Conservation (phyloP, 768 basidiomycete genomes). For the Tylopilus subfusipes region DNA sequence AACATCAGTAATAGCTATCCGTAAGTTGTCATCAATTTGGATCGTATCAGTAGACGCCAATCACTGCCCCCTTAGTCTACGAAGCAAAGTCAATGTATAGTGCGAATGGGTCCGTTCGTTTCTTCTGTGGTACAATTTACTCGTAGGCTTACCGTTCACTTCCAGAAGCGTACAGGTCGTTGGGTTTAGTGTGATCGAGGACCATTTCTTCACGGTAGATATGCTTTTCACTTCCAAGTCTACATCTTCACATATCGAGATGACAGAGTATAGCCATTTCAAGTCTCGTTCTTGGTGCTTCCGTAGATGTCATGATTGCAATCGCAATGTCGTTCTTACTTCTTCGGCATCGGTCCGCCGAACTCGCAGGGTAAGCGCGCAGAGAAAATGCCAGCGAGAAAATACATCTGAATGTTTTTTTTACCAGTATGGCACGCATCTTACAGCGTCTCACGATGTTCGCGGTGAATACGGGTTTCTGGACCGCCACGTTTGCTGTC, state of each 20-base stretch:
- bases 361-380: not conserved
- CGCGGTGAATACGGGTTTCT: too few relatives aligned
- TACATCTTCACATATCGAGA: not conserved
- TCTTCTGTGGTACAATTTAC: not conserved
- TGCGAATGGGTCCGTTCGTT: not conserved
- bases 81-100: not conserved
- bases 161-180: not conserved
- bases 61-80: not conserved
- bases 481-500: too few relatives aligned
- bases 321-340: constrained; percentile 1
- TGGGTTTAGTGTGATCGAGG: not conserved
- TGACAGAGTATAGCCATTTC: not conserved
- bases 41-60: not conserved
- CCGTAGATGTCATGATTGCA: constrained; percentile 5
- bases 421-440: not conserved
- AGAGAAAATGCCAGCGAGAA: not conserved
- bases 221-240: not conserved
- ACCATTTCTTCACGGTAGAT: not conserved
- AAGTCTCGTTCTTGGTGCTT: not conserved
- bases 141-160: not conserved
- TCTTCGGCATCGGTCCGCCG: not conserved
- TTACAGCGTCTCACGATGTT: constrained; percentile 10
- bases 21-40: not conserved
- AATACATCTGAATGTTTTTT: not conserved
- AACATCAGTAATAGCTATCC: not conserved